Conservation (phyloP, 2,329 filamentous ascomycete genomes). For the Aureobasidium sp. region DNA sequence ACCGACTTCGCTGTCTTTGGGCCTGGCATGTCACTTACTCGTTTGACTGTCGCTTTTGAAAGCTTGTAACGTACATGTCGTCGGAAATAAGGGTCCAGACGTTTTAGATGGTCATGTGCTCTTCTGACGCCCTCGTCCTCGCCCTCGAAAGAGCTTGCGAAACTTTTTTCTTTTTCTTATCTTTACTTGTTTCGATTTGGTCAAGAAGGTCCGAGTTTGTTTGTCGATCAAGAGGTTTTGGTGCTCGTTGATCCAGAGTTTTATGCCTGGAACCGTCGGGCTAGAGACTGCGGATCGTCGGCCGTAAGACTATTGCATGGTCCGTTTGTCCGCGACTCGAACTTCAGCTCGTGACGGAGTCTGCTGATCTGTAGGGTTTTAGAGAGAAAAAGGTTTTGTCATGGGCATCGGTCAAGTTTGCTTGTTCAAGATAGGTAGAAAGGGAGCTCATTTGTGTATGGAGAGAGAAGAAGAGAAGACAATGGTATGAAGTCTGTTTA, state of each 20-base stretch:
- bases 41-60: no score
- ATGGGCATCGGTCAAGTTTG: neutral
- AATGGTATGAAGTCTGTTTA: constrained; percentile 1
- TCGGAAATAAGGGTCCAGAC: no score
- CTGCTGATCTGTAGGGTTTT: neutral
- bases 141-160: neutral
- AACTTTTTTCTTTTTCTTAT: neutral
- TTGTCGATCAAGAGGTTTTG: neutral
- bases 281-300: neutral
- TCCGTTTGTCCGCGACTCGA: neutral
- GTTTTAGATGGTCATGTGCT: no score
- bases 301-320: constrained; percentile 1
- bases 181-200: neutral
- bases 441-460: neutral
- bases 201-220: neutral
- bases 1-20: constrained; percentile 10
- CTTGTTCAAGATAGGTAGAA: no score
- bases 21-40: neutral
- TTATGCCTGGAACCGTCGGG: neutral
- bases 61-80: no score
- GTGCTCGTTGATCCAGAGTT: neutral
- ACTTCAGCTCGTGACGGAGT: neutral
- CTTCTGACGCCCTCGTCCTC: no score
- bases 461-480: no score
- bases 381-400: neutral